These are phyloP conservation scores for Colletotrichum australisinense DNA, from an alignment of 2,329 filamentous ascomycete genomes.

Conservation along the genomic window DNA sequence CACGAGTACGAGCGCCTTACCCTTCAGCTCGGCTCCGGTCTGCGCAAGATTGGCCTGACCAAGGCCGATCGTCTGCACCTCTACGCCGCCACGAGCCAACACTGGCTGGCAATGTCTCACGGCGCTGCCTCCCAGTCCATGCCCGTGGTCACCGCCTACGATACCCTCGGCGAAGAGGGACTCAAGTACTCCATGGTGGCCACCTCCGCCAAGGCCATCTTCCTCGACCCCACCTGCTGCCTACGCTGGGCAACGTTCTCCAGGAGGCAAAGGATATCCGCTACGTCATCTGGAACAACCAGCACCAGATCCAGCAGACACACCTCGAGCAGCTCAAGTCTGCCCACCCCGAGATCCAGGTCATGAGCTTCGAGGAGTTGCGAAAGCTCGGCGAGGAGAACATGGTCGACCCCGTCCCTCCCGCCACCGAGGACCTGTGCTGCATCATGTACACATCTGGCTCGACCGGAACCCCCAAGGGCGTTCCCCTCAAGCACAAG, in stretches of 20 bases:
- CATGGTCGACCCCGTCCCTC: slow-evolving; percentile 75
- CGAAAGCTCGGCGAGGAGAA: slow-evolving; percentile 69
- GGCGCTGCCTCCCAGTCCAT: slow-evolving; percentile 78
- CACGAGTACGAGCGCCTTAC: slow-evolving; percentile 80
- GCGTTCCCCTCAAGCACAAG: slow-evolving; percentile 80
- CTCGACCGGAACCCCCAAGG: slow-evolving; percentile 85
- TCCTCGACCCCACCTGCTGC: slow-evolving; percentile 64
- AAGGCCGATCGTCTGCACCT: slow-evolving; percentile 79
- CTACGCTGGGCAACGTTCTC: slow-evolving; percentile 65
- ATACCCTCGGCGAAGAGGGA: slow-evolving; percentile 82
- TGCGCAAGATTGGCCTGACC: slow-evolving; percentile 78
- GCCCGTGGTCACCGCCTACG: slow-evolving; percentile 86
- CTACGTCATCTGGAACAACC: slow-evolving; percentile 66
- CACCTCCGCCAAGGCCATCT: slow-evolving; percentile 78
- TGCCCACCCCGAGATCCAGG: slow-evolving; percentile 52
- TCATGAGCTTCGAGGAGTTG: slow-evolving; percentile 64
- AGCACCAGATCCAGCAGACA: slow-evolving; percentile 62
- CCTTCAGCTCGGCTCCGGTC: slow-evolving; percentile 74
- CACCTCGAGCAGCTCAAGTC: slow-evolving; percentile 61
- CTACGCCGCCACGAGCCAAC: slow-evolving; percentile 77
- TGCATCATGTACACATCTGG: slow-evolving; percentile 82
- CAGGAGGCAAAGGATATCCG: slow-evolving; percentile 61
- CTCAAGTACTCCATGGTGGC: slow-evolving; percentile 80
- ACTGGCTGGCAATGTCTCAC: slow-evolving; percentile 65
- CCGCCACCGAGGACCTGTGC: slow-evolving; percentile 78